Evolutionary conservation across 768 basidiomycete genomes (phyloP).

Genomic region (Mycena indigotica): DNA sequence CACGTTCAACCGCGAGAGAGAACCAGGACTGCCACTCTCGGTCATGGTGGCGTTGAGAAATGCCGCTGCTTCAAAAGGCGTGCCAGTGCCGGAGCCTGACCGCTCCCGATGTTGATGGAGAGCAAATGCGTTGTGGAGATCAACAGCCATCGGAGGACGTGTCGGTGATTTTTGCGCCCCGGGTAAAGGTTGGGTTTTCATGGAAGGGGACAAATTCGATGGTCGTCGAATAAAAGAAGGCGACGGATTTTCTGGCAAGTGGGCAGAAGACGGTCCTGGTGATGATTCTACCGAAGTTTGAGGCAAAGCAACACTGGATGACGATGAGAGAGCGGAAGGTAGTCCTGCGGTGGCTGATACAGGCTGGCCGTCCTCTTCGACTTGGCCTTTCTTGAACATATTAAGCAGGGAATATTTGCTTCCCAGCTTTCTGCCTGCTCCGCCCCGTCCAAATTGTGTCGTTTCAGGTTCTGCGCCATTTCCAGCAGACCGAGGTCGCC

Average conservation of each 20-base stretch:
- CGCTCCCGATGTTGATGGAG: slow-evolving; percentile 32
- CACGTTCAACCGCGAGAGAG: slow-evolving; percentile 31
- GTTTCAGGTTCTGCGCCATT: slow-evolving; percentile 53
- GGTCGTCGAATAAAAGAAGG: slow-evolving; percentile 21
- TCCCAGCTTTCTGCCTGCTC: slow-evolving; percentile 48
- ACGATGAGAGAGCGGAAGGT: slow-evolving; percentile 30
- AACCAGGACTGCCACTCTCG: slow-evolving; percentile 27
- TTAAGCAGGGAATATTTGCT: slow-evolving; percentile 77
- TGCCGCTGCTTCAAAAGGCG: slow-evolving; percentile 14
- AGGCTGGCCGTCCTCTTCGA: slow-evolving; percentile 36
- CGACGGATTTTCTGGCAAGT: slow-evolving; percentile 23
- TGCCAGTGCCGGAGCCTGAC: slow-evolving; percentile 20
- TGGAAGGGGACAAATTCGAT: slow-evolving; percentile 18
- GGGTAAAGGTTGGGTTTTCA: slow-evolving; percentile 18
- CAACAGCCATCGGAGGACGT: slow-evolving; percentile 41
- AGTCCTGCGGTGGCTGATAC: slow-evolving; percentile 19
- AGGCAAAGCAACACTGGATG: slow-evolving; percentile 30
- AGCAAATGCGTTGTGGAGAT: slow-evolving; percentile 49
- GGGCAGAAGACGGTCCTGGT: slow-evolving; percentile 29
- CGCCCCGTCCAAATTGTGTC: slow-evolving; percentile 37
- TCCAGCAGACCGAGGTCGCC: slow-evolving; percentile 74
- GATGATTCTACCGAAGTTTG: slow-evolving; percentile 30
- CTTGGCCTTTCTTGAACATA: slow-evolving; percentile 66
- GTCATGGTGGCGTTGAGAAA: slow-evolving; percentile 15
- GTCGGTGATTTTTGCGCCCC: slow-evolving; percentile 29